Base-by-base conservation (phyloP, 352 stramenopile genomes). In the Globisporangium ultimum region DNA sequence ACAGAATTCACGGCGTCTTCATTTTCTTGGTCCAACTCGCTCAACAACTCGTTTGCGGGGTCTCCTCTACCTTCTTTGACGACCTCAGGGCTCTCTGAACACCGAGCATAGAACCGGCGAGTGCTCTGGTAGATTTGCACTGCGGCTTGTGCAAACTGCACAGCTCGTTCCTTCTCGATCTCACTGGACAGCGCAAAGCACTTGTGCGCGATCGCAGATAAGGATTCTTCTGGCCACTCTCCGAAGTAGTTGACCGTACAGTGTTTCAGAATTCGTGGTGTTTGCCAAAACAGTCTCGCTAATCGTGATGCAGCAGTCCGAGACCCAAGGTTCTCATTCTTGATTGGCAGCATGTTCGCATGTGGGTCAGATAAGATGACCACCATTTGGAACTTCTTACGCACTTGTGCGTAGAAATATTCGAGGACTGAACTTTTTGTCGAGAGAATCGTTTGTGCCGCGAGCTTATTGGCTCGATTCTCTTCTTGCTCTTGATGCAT, bases 311-410 rank as follows among this genome's bases (percentile, higher is more conserved):
- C 38, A 12, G 10, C 8, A 32, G 10, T 38, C 13, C n/a, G 24
- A 17, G 15, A 28, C 10, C 38, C 48, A 1, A 32, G 14, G 38
- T 36, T 17, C 9, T 36, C 28, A n/a, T 28, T 34, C 5, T 8
- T 14, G 4, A 2, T 42, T 20, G 20, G 21, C 9, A 2, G 2
- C 1, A 8, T 2, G 2, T 11, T 17, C 50, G 50, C 15, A 52
- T 12, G 18, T 50, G 17, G 24, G 18, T 52, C 38, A 41, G 69
- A 65, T 12, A 91, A 32, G 17, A 80, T 69, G 5, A 90, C 11
- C 1, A 89, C 78, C 9, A 91, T 20, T 32, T 89, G 80, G 6
- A 93, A 62, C 10, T 76, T 75, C 15, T 63, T 66, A 2, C 74
- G 63, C 5, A 84, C 69, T 8, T 66, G 49, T 0, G 53, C 13